Base-by-base conservation (phyloP, 805 yeast species). In the Metschnikowia baotianmanensis region DNA sequence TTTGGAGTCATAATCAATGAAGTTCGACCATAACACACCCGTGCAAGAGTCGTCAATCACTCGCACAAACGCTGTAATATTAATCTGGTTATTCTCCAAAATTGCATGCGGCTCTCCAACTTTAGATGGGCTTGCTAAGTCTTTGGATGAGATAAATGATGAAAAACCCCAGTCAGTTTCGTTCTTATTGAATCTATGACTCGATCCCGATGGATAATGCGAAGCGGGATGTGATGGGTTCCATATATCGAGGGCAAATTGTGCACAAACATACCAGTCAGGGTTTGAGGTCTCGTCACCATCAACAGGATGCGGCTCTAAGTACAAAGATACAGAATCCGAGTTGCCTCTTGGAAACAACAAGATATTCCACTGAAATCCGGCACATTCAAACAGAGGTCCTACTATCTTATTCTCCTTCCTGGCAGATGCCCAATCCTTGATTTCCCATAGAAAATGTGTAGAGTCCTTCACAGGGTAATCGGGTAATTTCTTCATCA, bases 141-240 rank as follows among this genome's bases (percentile, higher is more conserved):
- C 91, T 11, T 45, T 38, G 7, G 43, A 38, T 6, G 47, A 24
- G 15, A 80, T 66, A 53, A 88, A 81, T 43, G 81, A 81, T 8
- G 90, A 77, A 62, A 93, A 93, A 20, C 99, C 99, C 99, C 99
- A 93, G 61, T 93, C 99, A 1, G 86, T 77, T 40, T 86, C 95
- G 34, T 72, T 67, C 8, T 79, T 71, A 49, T 73, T 78, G 65
- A 87, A 93, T 47, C 99, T 69, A 58, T 89, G 96, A 43, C 78
- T 77, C 0, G 96, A 83, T 6, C 76, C 73, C 53, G 80, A 82
- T 10, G 75, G 63, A 19, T 78, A 67, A 56, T 76, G 80, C n/a
- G 77, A 65, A 4, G 71, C 59, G 0, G 90, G 84, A 55, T 82
- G 77, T 5, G 69, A 67, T 1, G 96, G 96, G 56, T 85, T 85